Percentiles rank a stretch among this genome's conserved stretches.
These are phyloP conservation scores for Thelephora ganbajun DNA, from an alignment of 768 basidiomycete genomes.

Conservation along the genomic window DNA sequence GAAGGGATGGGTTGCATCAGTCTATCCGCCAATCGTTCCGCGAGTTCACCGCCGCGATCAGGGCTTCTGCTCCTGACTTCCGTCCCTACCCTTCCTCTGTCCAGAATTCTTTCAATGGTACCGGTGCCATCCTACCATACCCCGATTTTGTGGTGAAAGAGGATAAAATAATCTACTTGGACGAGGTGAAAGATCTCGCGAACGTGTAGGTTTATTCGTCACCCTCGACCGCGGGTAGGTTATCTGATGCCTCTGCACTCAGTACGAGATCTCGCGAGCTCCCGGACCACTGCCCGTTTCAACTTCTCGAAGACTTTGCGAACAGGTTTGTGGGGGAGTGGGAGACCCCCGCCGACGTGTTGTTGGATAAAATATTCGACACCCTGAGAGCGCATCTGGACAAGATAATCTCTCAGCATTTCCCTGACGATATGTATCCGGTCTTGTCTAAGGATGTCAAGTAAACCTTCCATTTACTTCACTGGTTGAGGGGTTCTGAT, in stretches of 20 bases:
- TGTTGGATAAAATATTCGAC: slow-evolving; percentile 7
- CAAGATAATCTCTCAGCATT: slow-evolving; percentile 6
- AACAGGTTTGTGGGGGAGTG: slow-evolving; percentile 3
- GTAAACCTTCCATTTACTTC: neutral
- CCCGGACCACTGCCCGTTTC: slow-evolving; percentile 45
- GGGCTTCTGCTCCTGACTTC: slow-evolving; percentile 40
- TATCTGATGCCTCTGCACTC: neutral
- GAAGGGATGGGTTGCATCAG: slow-evolving; percentile 39
- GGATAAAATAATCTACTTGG: slow-evolving; percentile 24
- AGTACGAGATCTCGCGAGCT: slow-evolving; percentile 58
- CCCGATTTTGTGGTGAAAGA: slow-evolving; percentile 22
- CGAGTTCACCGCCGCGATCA: slow-evolving; percentile 30
- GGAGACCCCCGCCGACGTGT: slow-evolving; percentile 6
- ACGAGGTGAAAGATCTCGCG: slow-evolving; percentile 33
- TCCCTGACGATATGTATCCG: slow-evolving; percentile 8
- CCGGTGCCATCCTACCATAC: slow-evolving; percentile 19
- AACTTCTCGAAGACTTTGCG: slow-evolving; percentile 11
- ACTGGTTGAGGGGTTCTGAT: neutral
- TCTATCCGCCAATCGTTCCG: slow-evolving; percentile 31
- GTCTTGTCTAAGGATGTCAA: slow-evolving; percentile 7
- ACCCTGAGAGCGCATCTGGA: slow-evolving; percentile 6
- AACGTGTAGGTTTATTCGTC: slow-evolving; percentile 22
- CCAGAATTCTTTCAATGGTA: neutral
- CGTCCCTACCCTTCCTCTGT: slow-evolving; percentile 28
- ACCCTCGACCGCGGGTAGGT: neutral